A percentile compares a stretch with the other conserved stretches of the same genome.
Conservation (phyloP, 2,329 filamentous ascomycete genomes). For the Aspergillus uvarum region DNA sequence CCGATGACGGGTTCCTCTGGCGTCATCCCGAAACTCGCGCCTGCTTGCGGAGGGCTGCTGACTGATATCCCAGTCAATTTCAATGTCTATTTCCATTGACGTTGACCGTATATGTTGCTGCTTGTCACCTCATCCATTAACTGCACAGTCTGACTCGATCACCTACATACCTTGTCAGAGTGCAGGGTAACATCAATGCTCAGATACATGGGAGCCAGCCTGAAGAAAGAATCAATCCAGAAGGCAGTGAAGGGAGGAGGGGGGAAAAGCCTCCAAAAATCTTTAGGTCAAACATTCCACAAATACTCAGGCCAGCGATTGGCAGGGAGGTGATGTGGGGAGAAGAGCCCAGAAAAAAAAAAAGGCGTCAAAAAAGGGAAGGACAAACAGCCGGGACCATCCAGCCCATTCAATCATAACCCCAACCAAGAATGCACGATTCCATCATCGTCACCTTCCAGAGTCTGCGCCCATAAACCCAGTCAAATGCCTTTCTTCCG, state of each 20-base stretch:
- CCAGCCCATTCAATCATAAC: neutral
- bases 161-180: too few species aligned
- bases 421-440: neutral
- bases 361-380: conserved; percentile 3
- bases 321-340: conserved; percentile 11
- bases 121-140: too few species aligned
- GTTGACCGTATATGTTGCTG: too few species aligned
- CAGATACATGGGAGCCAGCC: too few species aligned
- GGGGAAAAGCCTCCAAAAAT: conserved; percentile 1
- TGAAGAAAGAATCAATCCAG: neutral
- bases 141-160: too few species aligned
- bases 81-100: neutral
- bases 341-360: conserved; percentile 7
- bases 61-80: neutral
- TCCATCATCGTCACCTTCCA: neutral
- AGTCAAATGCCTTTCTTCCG: neutral
- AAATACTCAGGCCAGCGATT: conserved; percentile 6
- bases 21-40: conserved; percentile 1
- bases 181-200: too few species aligned
- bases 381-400: neutral
- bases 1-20: conserved; percentile 8
- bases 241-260: neutral
- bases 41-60: neutral
- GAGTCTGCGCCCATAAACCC: neutral
- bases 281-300: conserved; percentile 16